Base-by-base conservation (phyloP, 139 green algal species). In the Chlorella sp. region DNA sequence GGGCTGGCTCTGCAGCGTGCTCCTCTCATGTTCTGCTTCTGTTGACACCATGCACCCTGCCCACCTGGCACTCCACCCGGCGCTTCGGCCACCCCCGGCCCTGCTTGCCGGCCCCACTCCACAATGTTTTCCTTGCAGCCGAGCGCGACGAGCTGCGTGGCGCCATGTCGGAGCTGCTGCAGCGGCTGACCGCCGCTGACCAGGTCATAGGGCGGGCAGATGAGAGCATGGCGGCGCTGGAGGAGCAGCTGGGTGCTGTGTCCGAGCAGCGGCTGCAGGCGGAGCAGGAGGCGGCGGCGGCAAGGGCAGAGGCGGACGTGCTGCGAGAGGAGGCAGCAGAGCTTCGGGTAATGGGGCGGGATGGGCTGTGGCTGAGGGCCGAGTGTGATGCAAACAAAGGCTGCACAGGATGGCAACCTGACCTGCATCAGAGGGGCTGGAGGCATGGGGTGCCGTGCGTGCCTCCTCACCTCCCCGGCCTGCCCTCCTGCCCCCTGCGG, bases 71-170 rank as follows among this genome's bases (percentile, higher is more conserved):
- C 48, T 57, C 48, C 48, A 57, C 48, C 48, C 9, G 48, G 48
- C 9, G 48, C 48, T 57, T 57, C 48, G 9, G 9, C 48, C 48
- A 57, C 48, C 48, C 48, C 48, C 48, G n/a, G 9, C 36, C 32
- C 32, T 76, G 19, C 22, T 76, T 76, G 68, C 24, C 22, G 32
- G 21, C 22, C 64, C 64, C 64, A 71, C 64, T 18, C 14, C 60
- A 68, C 14, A 14, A 14, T 18, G 21, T 71, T 28, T 14, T 14
- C 21, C 26, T 16, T 86, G 37, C 87, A 90, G 87, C 78, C 39
- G 87, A 90, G 78, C 87, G 87, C 0, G 79, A 90, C 39, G 77
- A 90, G 78, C 78, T 90, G 39, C 77, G 61, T 18, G 64, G n/a
- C 19, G 80, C 87, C 0, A 81, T 90, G 87, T 36, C 40, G 5